Evolutionary conservation across 805 yeast genomes (phyloP), one percentile per base, ranked within the genome.

Genomic region (Candida morakotiae): DNA sequence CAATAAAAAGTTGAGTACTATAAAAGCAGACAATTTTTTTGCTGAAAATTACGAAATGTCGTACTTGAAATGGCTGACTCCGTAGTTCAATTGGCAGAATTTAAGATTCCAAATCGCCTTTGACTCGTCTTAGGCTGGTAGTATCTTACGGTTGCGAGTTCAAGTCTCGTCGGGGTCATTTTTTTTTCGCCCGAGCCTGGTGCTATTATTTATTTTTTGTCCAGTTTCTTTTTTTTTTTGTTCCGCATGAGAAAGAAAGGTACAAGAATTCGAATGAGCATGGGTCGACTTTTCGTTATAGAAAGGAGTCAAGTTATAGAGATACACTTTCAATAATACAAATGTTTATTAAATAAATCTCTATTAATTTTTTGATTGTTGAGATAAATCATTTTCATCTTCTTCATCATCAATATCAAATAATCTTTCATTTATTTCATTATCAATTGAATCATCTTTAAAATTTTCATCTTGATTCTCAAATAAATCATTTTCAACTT

Each of bases 71-170:
- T 21, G 23, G 7, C 23, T 45, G 62, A 49, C 56, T 61, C 61
- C 55, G 62, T 57, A 60, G 62, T 61, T 57, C 62, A 57, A 56
- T 35, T 60, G 68, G 68, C 60, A 62, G 68, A 62, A 67, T 60
- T 56, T 60, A 59, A 54, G 68, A 59, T 51, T 62, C 68, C 68
- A 62, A 55, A 7, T 21, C 23, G 9, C 7, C 23, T 9, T 21
- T 9, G 7, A 9, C 9, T 21, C 9, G 23, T 30, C 8, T 13
- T n/a, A n/a, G n/a, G n/a, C n/a, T n/a, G 17, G 28, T 7, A 13
- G 8, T 26, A 78, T 78, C 86, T 79, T 77, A 79, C 77, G 86
- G 86, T 75, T 79, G 86, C 85, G 79, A 84, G 86, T 79, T 79
- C 86, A 75, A 79, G 77, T 79, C 86, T 84, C 79, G 86, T 79